A percentile compares a stretch with the other conserved stretches of the same genome.
phyloP scores from a whole-genome alignment of 345 rosid species.

The Geranium rotundifolium region DNA sequence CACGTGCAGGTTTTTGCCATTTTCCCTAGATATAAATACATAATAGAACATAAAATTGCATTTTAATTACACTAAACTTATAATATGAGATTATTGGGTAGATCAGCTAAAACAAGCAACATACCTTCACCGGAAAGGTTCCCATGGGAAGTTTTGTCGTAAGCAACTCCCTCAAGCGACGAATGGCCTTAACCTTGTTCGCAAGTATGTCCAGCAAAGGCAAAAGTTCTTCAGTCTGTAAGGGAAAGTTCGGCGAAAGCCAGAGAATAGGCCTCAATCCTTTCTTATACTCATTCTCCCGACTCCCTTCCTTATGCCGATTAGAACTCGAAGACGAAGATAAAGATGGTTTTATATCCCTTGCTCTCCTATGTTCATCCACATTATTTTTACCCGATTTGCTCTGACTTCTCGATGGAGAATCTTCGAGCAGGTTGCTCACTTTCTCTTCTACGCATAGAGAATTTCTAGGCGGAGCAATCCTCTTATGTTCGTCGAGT shows the following conservation, averaged over 20 bases:
- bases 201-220: slow-evolving; percentile 98
- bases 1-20: too few relatives aligned
- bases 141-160: slow-evolving; percentile 91
- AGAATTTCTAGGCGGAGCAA: slow-evolving; percentile 67
- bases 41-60: background rate
- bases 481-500: slow-evolving; percentile 49
- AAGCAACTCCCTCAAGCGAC: slow-evolving; percentile 86
- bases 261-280: slow-evolving; percentile 88
- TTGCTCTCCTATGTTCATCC: slow-evolving; percentile 50
- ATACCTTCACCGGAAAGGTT: slow-evolving; percentile 93
- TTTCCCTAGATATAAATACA: background rate
- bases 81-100: background rate
- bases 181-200: slow-evolving; percentile 93
- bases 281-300: slow-evolving; percentile 87
- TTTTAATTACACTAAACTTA: too few relatives aligned
- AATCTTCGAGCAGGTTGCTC: slow-evolving; percentile 63
- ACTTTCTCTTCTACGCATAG: slow-evolving; percentile 79
- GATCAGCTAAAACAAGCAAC: slow-evolving; percentile 1
- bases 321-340: slow-evolving; percentile 37
- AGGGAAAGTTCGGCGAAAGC: slow-evolving; percentile 78
- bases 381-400: slow-evolving; percentile 80
- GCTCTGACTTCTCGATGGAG: slow-evolving; percentile 45
- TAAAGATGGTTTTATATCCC: slow-evolving; percentile 39
- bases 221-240: slow-evolving; percentile 86
- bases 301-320: slow-evolving; percentile 48